Conservation (phyloP, 495 filamentous ascomycete species). For the Pseudomonodictys pantanalensis region DNA sequence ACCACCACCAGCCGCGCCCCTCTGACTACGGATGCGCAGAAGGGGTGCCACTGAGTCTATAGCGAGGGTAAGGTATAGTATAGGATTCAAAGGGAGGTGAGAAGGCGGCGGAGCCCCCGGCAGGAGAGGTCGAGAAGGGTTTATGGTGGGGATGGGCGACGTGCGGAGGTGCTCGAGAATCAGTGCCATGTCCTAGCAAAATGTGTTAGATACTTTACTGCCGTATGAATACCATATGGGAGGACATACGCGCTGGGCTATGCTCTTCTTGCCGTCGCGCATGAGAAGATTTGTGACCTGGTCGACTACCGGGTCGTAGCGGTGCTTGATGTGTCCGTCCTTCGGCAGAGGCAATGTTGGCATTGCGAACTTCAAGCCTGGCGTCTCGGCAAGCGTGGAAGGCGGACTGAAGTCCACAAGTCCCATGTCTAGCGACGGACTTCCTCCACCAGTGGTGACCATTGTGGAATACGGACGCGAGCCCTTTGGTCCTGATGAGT, state of each 20-base stretch:
- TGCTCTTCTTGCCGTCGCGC: slow-evolving; percentile 78
- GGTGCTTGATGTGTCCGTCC: slow-evolving; percentile 62
- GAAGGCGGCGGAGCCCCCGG: slow-evolving; percentile 66
- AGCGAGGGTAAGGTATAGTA: slow-evolving; percentile 60
- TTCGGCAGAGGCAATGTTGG: slow-evolving; percentile 64
- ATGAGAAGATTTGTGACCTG: slow-evolving; percentile 90
- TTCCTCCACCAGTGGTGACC: slow-evolving; percentile 17
- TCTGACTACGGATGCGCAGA: slow-evolving; percentile 68
- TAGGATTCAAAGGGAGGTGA: slow-evolving; percentile 50
- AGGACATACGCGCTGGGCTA: slow-evolving; percentile 80
- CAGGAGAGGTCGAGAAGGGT: slow-evolving; percentile 66
- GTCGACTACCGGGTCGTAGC: slow-evolving; percentile 76
- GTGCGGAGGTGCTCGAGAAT: slow-evolving; percentile 89
- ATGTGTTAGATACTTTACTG: slow-evolving; percentile 2
- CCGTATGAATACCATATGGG: not conserved
- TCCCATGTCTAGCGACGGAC: slow-evolving; percentile 27
- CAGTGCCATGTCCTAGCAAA: slow-evolving; percentile 69
- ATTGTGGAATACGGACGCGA: slow-evolving; percentile 60
- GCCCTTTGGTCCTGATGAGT: slow-evolving; percentile 41
- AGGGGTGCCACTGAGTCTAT: slow-evolving; percentile 95
- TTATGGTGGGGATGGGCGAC: slow-evolving; percentile 67
- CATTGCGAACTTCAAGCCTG: slow-evolving; percentile 71
- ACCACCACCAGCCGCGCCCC: slow-evolving; percentile 83
- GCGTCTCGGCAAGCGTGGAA: slow-evolving; percentile 31
- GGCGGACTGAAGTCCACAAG: slow-evolving; percentile 30